Percentiles rank a stretch among this genome's conserved stretches.
Conservation (phyloP, 805 yeast species). For the Barnettozyma pratensis region DNA sequence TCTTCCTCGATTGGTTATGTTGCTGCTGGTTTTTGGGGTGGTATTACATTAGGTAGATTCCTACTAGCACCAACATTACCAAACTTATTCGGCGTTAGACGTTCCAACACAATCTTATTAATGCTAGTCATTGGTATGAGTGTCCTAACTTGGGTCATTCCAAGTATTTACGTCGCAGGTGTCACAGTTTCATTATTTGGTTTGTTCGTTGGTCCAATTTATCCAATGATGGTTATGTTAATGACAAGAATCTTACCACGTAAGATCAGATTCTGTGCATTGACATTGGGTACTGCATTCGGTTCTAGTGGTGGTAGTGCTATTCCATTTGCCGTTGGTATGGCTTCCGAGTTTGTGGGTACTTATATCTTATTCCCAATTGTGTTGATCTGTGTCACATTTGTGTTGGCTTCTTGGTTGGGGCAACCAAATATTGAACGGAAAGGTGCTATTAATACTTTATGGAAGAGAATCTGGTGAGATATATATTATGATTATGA, state of each 20-base stretch:
- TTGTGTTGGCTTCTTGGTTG: slow-evolving; percentile 38
- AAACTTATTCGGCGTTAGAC: slow-evolving; percentile 37
- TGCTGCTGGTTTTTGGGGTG: slow-evolving; percentile 64
- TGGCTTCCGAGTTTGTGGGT: slow-evolving; percentile 40
- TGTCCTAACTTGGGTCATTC: slow-evolving; percentile 44
- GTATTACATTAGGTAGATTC: slow-evolving; percentile 54
- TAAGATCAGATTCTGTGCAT: slow-evolving; percentile 44
- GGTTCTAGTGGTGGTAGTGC: slow-evolving; percentile 57
- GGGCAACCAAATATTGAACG: slow-evolving; percentile 40
- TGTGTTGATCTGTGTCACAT: slow-evolving; percentile 33
- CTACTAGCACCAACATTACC: slow-evolving; percentile 38
- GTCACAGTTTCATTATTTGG: slow-evolving; percentile 44
- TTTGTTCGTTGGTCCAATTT: slow-evolving; percentile 52
- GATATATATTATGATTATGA: too few species aligned
- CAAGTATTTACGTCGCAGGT: slow-evolving; percentile 39
- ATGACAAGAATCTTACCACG: slow-evolving; percentile 43
- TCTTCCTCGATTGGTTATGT: slow-evolving; percentile 44
- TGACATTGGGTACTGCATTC: slow-evolving; percentile 49
- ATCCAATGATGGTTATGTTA: slow-evolving; percentile 44
- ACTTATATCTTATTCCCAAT: slow-evolving; percentile 48
- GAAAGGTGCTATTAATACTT: slow-evolving; percentile 17
- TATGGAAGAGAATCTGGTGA: slow-evolving; percentile 23
- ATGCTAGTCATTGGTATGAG: slow-evolving; percentile 33
- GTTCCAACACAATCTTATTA: slow-evolving; percentile 35
- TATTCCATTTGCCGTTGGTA: slow-evolving; percentile 48